phyloP scores from a whole-genome alignment of 352 stramenopile genomes.

The Nannochloropsis limnetica region DNA sequence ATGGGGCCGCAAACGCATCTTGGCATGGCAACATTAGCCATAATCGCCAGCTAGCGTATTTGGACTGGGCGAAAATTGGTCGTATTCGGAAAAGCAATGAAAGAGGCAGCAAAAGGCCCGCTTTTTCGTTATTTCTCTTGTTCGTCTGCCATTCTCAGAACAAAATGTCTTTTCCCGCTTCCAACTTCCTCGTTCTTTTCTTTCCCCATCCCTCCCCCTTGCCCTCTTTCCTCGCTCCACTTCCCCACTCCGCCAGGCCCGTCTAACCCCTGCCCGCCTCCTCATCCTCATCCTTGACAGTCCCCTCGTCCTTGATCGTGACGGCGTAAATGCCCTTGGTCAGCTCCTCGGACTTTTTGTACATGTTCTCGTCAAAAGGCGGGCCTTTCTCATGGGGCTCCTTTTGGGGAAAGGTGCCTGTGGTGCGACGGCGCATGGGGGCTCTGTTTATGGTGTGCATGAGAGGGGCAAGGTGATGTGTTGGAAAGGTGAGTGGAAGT shows the following conservation, averaged over 20 bases:
- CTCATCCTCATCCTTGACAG: background rate
- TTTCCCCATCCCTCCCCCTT: no score
- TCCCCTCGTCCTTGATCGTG: background rate
- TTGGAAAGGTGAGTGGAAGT: background rate
- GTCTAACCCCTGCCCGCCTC: background rate
- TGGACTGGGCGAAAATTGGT: no score
- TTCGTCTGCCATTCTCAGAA: background rate
- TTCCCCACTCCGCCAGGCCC: background rate
- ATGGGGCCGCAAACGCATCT: no score
- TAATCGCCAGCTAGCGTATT: no score
- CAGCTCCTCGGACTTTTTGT: background rate
- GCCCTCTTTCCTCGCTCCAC: background rate
- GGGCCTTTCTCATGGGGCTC: background rate
- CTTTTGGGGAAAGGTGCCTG: background rate
- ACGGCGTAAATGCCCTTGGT: background rate
- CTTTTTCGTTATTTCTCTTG: background rate
- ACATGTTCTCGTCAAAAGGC: background rate
- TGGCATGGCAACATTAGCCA: no score
- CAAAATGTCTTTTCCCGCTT: background rate
- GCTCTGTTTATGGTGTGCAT: conserved; percentile 9
- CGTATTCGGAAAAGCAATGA: no score
- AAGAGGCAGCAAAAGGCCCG: no score
- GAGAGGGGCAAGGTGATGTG: no score
- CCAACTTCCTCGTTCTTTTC: no score
- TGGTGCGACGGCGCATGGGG: background rate